These are phyloP conservation scores for Aspergillus vadensis DNA, from an alignment of 2,329 filamentous ascomycete species.

Conservation along the genomic window DNA sequence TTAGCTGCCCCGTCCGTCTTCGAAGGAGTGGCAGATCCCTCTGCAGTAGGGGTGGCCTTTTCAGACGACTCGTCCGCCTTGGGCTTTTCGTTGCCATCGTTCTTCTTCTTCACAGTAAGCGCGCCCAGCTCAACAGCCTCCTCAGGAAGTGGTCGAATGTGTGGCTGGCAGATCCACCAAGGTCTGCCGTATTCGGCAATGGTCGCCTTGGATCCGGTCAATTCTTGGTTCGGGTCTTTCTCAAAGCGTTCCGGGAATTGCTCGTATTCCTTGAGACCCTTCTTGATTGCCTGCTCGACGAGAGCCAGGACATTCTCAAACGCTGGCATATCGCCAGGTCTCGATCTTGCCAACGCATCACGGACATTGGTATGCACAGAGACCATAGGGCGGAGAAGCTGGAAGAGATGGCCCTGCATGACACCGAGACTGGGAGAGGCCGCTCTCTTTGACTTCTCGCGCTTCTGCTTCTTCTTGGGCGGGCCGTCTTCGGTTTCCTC, in stretches of 20 bases:
- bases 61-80: slow-evolving; percentile 11
- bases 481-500: slow-evolving; percentile 51
- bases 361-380: slow-evolving; percentile 78
- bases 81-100: slow-evolving; percentile 19
- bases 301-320: slow-evolving; percentile 76
- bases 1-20: slow-evolving; percentile 8
- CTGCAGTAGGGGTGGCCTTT: slow-evolving; percentile 11
- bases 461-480: slow-evolving; percentile 52
- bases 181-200: slow-evolving; percentile 75
- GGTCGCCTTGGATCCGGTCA: slow-evolving; percentile 57
- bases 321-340: slow-evolving; percentile 69
- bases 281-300: slow-evolving; percentile 73
- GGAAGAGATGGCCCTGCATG: slow-evolving; percentile 92
- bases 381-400: slow-evolving; percentile 81
- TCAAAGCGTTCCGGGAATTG: slow-evolving; percentile 43
- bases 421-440: slow-evolving; percentile 68
- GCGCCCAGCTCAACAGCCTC: slow-evolving; percentile 84
- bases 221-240: slow-evolving; percentile 36
- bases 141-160: slow-evolving; percentile 80
- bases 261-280: slow-evolving; percentile 70
- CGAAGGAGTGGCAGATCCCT: slow-evolving; percentile 17
- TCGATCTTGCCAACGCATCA: slow-evolving; percentile 73
- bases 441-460: slow-evolving; percentile 49
- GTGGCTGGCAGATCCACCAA: slow-evolving; percentile 88
- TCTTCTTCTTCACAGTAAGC: slow-evolving; percentile 71